Base-by-base conservation (phyloP, 2,329 filamentous ascomycete genomes). In the Lasiodiplodia citricola region DNA sequence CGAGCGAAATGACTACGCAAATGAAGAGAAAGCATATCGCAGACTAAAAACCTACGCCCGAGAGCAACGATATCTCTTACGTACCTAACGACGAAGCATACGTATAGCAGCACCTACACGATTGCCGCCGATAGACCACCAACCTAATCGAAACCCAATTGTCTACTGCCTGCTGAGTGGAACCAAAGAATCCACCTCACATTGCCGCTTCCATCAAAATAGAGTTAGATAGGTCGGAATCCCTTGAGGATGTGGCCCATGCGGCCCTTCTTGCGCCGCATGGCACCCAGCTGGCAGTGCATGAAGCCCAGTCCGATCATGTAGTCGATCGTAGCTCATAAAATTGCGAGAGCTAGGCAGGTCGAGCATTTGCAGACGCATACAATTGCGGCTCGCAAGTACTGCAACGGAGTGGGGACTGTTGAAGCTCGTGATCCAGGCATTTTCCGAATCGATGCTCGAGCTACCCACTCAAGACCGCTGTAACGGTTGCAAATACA, bases 1-100 rank as follows among this genome's bases (percentile, higher is more conserved):
- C 60, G 60, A 52, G 60, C 47, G 60, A 64, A 64, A 31, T n/a
- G 47, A 64, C n/a, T 16, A 52, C 47, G 60, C n/a, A 23, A 50
- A 16, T 14, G 13, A 11, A 31, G 31, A 52, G 47, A 23, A 50
- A 21, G 44, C 18, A 52, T 23, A 28, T 13, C 25, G 60, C 13
- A 64, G n/a, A 23, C n/a, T 14, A n/a, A 37, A 52, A 52, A 52
- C 38, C 35, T 16, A 25, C 10, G 35, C 25, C 21, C 18, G 11
- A 31, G 38, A 57, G n/a, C 44, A 21, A 54, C 23, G 14, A 13
- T 21, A 28, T 21, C 38, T 8, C 55, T 8, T 23, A 14, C 18
- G 23, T 11, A 25, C 5, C 38, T 4, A 50, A 35, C 6, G 18
- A 14, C 47, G 57, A 62, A 5, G 38, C 41, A 47, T n/a, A 50